Evolutionary conservation across 1,139 yeast species (phyloP), one percentile per base, ranked within the genome.

Genomic region (Trichomonascaceae sp.): DNA sequence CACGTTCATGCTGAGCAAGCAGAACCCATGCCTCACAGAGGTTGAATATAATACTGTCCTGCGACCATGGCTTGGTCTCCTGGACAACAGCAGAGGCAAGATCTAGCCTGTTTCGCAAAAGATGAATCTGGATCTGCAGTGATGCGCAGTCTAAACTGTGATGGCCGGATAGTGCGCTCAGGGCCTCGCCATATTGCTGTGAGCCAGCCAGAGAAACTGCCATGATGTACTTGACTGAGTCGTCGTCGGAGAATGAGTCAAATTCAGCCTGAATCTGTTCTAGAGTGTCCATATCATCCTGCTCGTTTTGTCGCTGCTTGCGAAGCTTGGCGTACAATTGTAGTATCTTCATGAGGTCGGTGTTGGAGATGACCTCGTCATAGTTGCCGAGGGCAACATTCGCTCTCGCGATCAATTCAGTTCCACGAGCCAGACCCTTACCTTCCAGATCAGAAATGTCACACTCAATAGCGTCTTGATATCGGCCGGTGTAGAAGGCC

Each of bases 11-110:
- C 45, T 60, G 71, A 37, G 67, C 62, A 33, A 77, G 57, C 38
- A 67, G 63, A 15, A 74, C 61, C 75, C 81, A 75, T 13, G 80
- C 69, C 50, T 79, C 89, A 35, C 77, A 66, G 13, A 78, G 64
- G 47, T 76, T 79, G 54, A 67, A 76, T 32, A 76, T 68, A 34
- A 78, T 70, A 45, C 69, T 71, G 52, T 79, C 92, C 49, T 75
- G 71, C 16, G 80, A 66, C 57, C 76, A 72, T 37, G 54, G 57
- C 42, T 60, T 56, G 23, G 64, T 60, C 18, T 46, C 52, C 11
- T 43, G 43, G 15, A 62, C 50, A 33, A 53, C 53, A 33, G 46
- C 42, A 28, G 39, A 44, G 1, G 68, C 68, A 26, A 46, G 47
- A 13, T 48, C 55, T 4, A 54, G 40, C 29, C 52, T 48, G 45